These are phyloP conservation scores for Hyaloscypha hepaticicola DNA, from an alignment of 495 filamentous ascomycete species.

Conservation along the genomic window DNA sequence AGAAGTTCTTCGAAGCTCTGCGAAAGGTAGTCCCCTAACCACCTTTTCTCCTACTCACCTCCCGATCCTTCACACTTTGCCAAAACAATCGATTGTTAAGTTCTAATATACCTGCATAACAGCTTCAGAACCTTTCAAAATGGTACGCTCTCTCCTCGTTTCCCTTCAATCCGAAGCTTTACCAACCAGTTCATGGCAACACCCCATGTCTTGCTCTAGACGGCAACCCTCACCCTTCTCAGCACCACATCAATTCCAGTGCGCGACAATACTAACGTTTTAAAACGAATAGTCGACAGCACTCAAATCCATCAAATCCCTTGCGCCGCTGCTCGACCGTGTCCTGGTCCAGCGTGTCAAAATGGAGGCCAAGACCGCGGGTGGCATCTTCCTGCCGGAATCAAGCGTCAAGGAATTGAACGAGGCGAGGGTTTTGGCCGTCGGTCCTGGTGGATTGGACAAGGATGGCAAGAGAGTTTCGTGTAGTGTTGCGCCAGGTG, in stretches of 20 bases:
- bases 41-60: slow-evolving; percentile 24
- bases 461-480: slow-evolving; percentile 83
- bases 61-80: slow-evolving; percentile 6
- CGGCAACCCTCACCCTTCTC: background rate
- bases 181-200: background rate
- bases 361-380: slow-evolving; percentile 91
- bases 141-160: background rate
- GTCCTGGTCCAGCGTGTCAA: slow-evolving; percentile 98
- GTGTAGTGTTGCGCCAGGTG: slow-evolving; percentile 77
- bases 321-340: slow-evolving; percentile 95
- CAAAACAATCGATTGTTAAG: slow-evolving; percentile 2
- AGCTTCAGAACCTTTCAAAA: background rate
- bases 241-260: background rate
- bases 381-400: slow-evolving; percentile 96
- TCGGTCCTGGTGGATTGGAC: slow-evolving; percentile 84
- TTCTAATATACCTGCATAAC: background rate
- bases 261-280: background rate
- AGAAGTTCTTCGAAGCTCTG: slow-evolving; percentile 39
- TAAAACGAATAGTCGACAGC: slow-evolving; percentile 48
- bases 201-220: background rate
- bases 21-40: slow-evolving; percentile 27
- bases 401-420: slow-evolving; percentile 96
- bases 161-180: background rate
- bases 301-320: slow-evolving; percentile 92
- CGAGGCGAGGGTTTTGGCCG: slow-evolving; percentile 92